These are phyloP conservation scores for Camellia oleifera DNA, from an alignment of 179 eudicot species.

Conservation along the genomic window DNA sequence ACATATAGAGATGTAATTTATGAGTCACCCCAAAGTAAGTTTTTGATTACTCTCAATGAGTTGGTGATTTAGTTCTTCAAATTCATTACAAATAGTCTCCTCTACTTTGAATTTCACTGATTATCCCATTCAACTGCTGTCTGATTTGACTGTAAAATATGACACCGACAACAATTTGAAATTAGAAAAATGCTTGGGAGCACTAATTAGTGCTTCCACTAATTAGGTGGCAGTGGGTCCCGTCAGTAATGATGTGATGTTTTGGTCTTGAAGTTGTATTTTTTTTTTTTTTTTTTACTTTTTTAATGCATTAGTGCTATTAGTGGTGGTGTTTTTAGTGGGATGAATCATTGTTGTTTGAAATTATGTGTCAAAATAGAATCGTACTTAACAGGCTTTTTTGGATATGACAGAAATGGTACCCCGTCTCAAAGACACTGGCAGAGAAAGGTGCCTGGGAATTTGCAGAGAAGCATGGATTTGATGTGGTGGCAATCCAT, in stretches of 20 bases:
- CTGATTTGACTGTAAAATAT: background rate
- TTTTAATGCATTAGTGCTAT: too few relatives aligned
- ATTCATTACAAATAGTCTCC: background rate
- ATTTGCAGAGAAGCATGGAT: conserved; percentile 51
- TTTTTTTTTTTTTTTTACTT: too few relatives aligned
- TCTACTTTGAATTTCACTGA: background rate
- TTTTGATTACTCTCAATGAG: background rate
- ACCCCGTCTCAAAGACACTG: conserved; percentile 79
- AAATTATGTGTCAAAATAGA: background rate
- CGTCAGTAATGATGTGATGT: too few relatives aligned
- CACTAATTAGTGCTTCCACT: too few relatives aligned
- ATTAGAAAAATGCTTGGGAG: background rate
- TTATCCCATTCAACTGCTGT: background rate
- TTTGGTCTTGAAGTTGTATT: too few relatives aligned
- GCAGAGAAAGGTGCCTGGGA: conserved; percentile 96
- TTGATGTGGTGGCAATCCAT: conserved; percentile 74
- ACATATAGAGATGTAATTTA: background rate
- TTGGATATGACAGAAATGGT: conserved; percentile 66
- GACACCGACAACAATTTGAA: background rate
- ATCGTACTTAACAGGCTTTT: background rate
- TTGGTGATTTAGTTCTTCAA: background rate
- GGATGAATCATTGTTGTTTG: background rate
- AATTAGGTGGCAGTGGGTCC: too few relatives aligned
- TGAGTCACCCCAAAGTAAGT: background rate
- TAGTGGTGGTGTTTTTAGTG: too few relatives aligned